These are phyloP conservation scores for Quercus agrifolia DNA, from an alignment of 306 rosid species.

Conservation along the genomic window DNA sequence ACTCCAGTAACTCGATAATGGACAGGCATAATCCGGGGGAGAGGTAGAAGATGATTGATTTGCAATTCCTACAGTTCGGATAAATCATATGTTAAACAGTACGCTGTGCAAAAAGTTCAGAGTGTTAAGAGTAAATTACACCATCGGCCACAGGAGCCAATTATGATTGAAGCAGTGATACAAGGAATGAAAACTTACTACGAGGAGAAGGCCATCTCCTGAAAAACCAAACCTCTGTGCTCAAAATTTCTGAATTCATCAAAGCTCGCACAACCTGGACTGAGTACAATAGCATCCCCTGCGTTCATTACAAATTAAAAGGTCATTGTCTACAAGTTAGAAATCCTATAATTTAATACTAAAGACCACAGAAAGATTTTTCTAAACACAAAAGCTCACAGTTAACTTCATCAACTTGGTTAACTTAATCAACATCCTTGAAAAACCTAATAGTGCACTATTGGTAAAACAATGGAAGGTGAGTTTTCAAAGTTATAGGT, in stretches of 20 bases:
- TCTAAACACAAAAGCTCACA: too few relatives aligned
- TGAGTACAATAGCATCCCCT: conserved; percentile 31
- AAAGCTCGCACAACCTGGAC: conserved; percentile 37
- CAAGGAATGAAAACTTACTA: neutral
- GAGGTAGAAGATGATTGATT: too few relatives aligned
- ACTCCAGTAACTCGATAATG: too few relatives aligned
- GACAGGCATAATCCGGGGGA: too few relatives aligned
- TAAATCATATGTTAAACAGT: too few relatives aligned
- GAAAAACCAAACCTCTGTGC: conserved; percentile 36
- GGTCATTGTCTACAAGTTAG: neutral
- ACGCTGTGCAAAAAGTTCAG: too few relatives aligned
- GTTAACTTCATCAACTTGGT: too few relatives aligned
- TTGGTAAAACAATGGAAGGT: neutral
- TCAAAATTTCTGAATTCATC: conserved; percentile 32
- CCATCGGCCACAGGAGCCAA: too few relatives aligned
- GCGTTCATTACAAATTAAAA: neutral
- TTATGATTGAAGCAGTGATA: too few relatives aligned
- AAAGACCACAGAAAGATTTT: too few relatives aligned
- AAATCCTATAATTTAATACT: neutral
- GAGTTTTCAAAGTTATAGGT: neutral
- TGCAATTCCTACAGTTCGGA: too few relatives aligned
- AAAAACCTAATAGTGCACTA: neutral
- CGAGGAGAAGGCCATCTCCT: conserved; percentile 23
- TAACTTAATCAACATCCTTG: neutral
- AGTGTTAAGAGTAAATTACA: too few relatives aligned